Evolutionary conservation across 352 stramenopile species (phyloP), one percentile per base, ranked within the genome.

Genomic region (Saprolegnia parasitica): DNA sequence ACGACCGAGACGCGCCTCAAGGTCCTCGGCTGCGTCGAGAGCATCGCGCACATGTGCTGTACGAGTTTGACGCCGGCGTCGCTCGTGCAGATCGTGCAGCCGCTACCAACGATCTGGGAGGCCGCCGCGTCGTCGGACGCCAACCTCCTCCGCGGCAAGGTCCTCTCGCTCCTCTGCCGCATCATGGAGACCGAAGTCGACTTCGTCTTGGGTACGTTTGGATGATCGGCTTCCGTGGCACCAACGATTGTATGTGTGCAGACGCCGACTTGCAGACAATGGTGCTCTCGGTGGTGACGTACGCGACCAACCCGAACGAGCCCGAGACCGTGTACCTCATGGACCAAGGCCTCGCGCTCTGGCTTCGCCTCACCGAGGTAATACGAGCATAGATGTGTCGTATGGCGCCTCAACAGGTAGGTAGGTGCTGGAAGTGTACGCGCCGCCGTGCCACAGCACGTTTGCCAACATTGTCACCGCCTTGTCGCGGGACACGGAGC

Each of bases 241-340:
- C 23, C 18, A 61, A 20, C 1, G 1, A 0, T 20, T n/a, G n/a
- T n/a, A n/a, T n/a, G n/a, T 49, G 16, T 61, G 21, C 62, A 70
- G 63, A 67, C 45, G 60, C 29, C 11, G 56, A 66, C 37, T 55
- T 72, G 11, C 60, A 60, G n/a, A 56, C 21, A 4, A 72, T 72
- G 56, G 56, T 72, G 35, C 58, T 72, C 16, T 67, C 66, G 15
- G 77, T 93, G 56, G 76, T 72, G 0, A 35, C 65, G 47, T 88
- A 90, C 46, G 81, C 83, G 20, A 93, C 87, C 0, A 84, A 96
- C 63, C 71, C 90, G 40, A 79, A 77, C 62, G 90, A 96, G 57
- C 83, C 86, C 9, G 85, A 95, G 55, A 78, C 91, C 62, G 83
- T 95, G 24, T 94, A 91, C 49, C 74, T 94, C 16, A 93, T 96